These are phyloP conservation scores for Ensete ventricosum DNA, from an alignment of 176 grass and related monocot species.

Conservation along the genomic window DNA sequence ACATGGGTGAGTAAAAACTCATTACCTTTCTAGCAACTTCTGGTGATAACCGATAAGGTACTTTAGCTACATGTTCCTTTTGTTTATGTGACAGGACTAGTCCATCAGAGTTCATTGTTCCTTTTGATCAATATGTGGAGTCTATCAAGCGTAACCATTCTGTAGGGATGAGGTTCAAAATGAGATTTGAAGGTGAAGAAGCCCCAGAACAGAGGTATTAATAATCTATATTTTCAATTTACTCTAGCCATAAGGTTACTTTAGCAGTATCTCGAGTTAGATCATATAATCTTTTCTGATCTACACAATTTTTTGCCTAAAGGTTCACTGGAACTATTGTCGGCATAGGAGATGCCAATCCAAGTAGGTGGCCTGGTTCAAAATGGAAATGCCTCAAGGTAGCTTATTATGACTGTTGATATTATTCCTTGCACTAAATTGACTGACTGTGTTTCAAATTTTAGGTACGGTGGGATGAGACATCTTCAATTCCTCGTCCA, in stretches of 20 bases:
- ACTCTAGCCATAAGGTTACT: neutral
- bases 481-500: conserved; percentile 66
- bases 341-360: conserved; percentile 54
- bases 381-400: conserved; percentile 93
- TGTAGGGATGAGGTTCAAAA: conserved; percentile 98
- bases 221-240: neutral
- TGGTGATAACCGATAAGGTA: neutral
- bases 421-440: conserved; percentile 7
- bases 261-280: neutral
- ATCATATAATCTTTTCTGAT: neutral
- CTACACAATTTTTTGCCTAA: neutral
- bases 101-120: conserved; percentile 80
- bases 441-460: conserved; percentile 9
- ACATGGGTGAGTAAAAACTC: too few relatives aligned
- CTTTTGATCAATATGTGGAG: conserved; percentile 62
- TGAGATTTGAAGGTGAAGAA: conserved; percentile 99
- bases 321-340: conserved; percentile 97
- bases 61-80: neutral
- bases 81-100: conserved; percentile 51
- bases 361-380: conserved; percentile 64
- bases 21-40: neutral
- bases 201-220: conserved; percentile 84
- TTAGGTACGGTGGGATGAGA: conserved; percentile 92
- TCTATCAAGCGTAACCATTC: conserved; percentile 61
- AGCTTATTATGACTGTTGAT: neutral